Conservation (phyloP, 306 rosid genomes). For the Cucumis cinereus region DNA sequence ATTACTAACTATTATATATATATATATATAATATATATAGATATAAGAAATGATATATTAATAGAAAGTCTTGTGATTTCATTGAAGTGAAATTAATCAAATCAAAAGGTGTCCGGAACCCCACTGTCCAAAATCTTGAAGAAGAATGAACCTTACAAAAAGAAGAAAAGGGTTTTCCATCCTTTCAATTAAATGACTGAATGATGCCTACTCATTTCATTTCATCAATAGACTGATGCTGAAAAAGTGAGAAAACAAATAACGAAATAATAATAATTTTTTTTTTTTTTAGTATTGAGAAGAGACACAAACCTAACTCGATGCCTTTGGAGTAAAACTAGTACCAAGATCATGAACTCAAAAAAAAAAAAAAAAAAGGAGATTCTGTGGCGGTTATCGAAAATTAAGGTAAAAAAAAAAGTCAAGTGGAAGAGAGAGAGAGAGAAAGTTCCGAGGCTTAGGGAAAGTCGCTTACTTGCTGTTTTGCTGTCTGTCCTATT, state of each 20-base stretch:
- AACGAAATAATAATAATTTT: too few relatives aligned
- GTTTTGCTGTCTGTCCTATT: background rate
- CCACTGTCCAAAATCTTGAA: background rate
- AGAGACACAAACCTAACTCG: background rate
- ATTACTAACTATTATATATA: too few relatives aligned
- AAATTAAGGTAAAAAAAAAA: background rate
- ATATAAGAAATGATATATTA: background rate
- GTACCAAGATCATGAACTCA: background rate
- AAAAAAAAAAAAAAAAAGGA: background rate
- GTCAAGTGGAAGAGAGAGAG: background rate
- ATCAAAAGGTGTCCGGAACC: background rate
- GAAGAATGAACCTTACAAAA: slow-evolving; percentile 1
- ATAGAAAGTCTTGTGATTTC: background rate
- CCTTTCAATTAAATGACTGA: background rate
- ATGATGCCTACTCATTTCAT: background rate
- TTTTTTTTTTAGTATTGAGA: background rate
- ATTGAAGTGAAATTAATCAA: background rate
- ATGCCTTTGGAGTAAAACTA: background rate
- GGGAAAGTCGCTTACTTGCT: slow-evolving; percentile 1
- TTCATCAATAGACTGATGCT: background rate
- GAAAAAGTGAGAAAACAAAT: background rate
- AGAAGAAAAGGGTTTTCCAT: background rate
- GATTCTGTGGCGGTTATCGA: slow-evolving; percentile 7
- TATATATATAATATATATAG: too few relatives aligned
- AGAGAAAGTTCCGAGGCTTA: slow-evolving; percentile 5